phyloP scores from a whole-genome alignment of 371 early-diverging fungal species.

The Apophysomyces sp. region DNA sequence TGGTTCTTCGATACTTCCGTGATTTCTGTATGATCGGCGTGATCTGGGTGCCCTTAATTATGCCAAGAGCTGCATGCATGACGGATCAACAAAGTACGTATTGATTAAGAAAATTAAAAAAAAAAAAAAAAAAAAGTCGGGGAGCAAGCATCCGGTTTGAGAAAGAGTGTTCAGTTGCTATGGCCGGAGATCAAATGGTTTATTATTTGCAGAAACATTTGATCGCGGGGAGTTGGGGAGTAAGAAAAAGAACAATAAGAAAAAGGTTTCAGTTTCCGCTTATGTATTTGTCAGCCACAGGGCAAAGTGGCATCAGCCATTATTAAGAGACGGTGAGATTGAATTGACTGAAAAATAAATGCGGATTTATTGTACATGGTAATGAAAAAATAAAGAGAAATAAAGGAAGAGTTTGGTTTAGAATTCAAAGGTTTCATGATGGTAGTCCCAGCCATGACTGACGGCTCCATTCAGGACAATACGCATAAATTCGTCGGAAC shows the following conservation, averaged over 20 bases:
- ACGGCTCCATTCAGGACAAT: conserved; percentile 34
- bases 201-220: neutral
- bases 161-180: neutral
- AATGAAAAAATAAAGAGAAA: neutral
- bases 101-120: neutral
- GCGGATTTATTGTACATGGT: neutral
- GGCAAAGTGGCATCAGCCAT: neutral
- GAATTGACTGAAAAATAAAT: neutral
- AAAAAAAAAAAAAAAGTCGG: too few species aligned
- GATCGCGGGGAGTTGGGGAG: neutral
- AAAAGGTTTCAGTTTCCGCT: too few species aligned
- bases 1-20: too few species aligned
- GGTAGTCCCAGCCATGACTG: conserved; percentile 24
- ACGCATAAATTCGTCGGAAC: conserved; percentile 32
- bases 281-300: neutral
- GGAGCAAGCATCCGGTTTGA: neutral
- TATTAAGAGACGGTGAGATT: too few species aligned
- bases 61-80: neutral
- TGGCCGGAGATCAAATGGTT: neutral
- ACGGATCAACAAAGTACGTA: neutral
- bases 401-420: conserved; percentile 8
- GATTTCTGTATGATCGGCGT: too few species aligned
- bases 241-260: neutral
- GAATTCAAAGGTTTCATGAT: conserved; percentile 48
- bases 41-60: neutral